Evolutionary conservation across 352 stramenopile genomes (phyloP), one percentile per base, ranked within the genome.

Genomic region (Pythium guiyangense): DNA sequence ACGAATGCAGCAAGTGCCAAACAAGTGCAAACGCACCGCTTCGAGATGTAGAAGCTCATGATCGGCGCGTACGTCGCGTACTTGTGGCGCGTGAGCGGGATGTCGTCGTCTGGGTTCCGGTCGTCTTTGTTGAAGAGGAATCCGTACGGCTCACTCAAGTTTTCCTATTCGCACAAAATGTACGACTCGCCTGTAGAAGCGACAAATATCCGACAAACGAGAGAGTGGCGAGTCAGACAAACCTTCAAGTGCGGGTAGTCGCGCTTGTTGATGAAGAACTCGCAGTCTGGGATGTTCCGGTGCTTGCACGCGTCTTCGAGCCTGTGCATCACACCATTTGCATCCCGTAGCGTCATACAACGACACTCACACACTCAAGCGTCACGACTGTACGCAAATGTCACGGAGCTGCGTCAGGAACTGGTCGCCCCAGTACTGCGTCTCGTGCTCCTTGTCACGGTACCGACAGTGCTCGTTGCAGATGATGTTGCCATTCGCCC

Each of bases 251-350:
- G 96, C 31, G 97, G 97, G 72, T 99, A 98, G 73, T 99, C 96
- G 48, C 97, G 84, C 72, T 99, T 99, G 82, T 99, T 99, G 64
- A 99, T 96, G 78, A 99, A 99, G 62, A 99, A 99, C 71, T 99
- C 97, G 69, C 96, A 99, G 72, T 99, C 97, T 4, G 96, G 91
- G 49, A 99, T 91, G 44, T 91, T 71, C 35, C 96, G 87, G 55
- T 98, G 69, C 59, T 90, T 84, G 79, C 97, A 99, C 8, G 92
- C 78, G 63, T 98, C 93, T 55, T 98, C 96, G 9, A 99, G 76
- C 69, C 76, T 86, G 27, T 14, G 3, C 4, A 51, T 31, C 14
- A 31, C 17, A 39, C 25, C 37, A 25, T 39, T 27, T 46, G 31
- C 26, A 59, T 29, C 6, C 2, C 26, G 20, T 46, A 17, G 43